Evolutionary conservation across 2,329 filamentous ascomycete species (phyloP), one percentile per base, ranked within the genome.

Genomic region (Penicillium freii): DNA sequence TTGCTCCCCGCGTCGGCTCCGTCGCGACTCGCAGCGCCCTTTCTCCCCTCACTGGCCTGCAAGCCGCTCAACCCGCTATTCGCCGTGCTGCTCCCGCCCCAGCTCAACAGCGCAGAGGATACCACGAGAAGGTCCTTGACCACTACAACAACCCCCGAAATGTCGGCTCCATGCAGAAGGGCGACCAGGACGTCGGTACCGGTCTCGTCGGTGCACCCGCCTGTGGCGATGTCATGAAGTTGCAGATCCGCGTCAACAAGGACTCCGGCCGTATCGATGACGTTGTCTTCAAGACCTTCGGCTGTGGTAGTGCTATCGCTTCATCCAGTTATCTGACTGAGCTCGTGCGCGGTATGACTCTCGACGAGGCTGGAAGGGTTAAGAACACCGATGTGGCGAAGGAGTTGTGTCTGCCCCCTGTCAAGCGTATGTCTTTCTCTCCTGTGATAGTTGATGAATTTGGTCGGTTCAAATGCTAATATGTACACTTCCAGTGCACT

Each of bases 311-410:
- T 31, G 94, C 94, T 64, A 99, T 99, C 77, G 94, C 94, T 43
- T 93, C 89, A 63, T 95, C 90, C 58, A 94, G 89, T 72, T 99
- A 99, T 75, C 79, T 99, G 69, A 99, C 94, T 9, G 92, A 96
- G 78, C 81, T 99, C 59, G 92, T 99, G 62, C 86, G 91, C 63
- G 94, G 94, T 60, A 99, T 97, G 93, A 96, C 89, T 15, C 78
- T 99, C 65, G 94, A 99, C 69, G 91, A 99, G 75, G 94, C 95
- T 34, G 87, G 87, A 54, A 88, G 89, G 79, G 90, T 99, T 69
- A 89, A 91, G 80, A 99, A 99, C 79, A 96, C 93, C 4, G 92
- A 99, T 78, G 99, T 99, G 73, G 94, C 94, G 38, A 95, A 96
- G 82, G 95, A 99, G 79, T 82, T 97, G 56, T 94, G 91, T 89